phyloP scores from a whole-genome alignment of 352 stramenopile genomes.

The Phytopythium chamaehyphon region DNA sequence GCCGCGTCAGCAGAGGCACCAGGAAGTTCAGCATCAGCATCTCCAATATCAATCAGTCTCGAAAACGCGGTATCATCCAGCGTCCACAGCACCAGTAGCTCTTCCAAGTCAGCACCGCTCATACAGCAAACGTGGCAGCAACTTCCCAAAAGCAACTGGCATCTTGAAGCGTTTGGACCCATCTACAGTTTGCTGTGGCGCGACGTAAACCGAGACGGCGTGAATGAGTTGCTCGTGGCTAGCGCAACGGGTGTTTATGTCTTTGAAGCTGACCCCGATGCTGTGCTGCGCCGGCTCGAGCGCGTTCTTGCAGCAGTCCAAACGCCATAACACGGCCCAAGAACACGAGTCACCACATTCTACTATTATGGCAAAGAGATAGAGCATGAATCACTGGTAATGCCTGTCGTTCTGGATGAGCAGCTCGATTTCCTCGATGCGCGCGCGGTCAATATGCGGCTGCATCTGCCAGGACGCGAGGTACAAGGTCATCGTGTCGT shows the following conservation, averaged over 20 bases:
- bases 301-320: conserved; percentile 9
- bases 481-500: conserved; percentile 73
- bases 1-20: no score
- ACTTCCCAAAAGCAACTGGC: conserved; percentile 24
- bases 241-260: conserved; percentile 70
- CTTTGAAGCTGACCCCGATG: conserved; percentile 41
- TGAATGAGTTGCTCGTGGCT: conserved; percentile 55
- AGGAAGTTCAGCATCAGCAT: neutral
- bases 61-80: neutral
- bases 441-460: conserved; percentile 57
- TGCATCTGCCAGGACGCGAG: conserved; percentile 87
- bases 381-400: conserved; percentile 18
- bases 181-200: conserved; percentile 72
- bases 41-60: neutral
- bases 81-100: neutral
- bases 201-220: conserved; percentile 64
- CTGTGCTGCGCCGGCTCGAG: conserved; percentile 32
- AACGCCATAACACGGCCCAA: neutral
- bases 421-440: conserved; percentile 59
- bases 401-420: conserved; percentile 61
- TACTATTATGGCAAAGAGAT: no score
- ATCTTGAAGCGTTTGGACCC: conserved; percentile 52
- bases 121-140: conserved; percentile 26
- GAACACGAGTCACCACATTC: neutral
- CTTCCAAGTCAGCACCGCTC: conserved; percentile 4